Base-by-base conservation (phyloP, 106 monocot species). In the Allium cepa region DNA sequence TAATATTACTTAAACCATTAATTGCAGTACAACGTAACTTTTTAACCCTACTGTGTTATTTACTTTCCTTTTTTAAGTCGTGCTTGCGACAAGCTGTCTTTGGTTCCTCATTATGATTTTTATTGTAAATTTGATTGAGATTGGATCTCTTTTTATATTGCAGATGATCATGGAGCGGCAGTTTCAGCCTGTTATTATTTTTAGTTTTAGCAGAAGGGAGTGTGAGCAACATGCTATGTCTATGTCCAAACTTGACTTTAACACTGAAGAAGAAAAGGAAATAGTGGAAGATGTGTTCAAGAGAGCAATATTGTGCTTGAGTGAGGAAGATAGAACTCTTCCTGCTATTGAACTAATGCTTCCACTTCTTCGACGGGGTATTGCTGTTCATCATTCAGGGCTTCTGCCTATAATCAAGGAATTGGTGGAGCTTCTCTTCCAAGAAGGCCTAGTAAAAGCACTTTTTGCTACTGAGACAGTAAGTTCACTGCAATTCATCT, bases 391-490 rank as follows among this genome's bases (percentile, higher is more conserved):
- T 61, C 99, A 99, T 85, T 99, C 99, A 62, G 99, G 99, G 18
- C 79, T 99, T 65, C 93, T 99, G 56, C 99, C 99, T 26, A 83
- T 99, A 68, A 87, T 99, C 59, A 99, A 99, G 77, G 99, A 99
- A 73, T 71, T 99, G 63, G 99, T 99, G 62, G 99, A 99, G 69
- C 87, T 99, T 67, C 93, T 99, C 47, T 99, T 99, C 59, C 99
- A 99, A 74, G 99, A 99, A 83, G 99, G 99, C 50, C 93, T 93
- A 79, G 99, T 99, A 6, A 99, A 99, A 76, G 99, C 99, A 17
- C 93, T 99, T 69, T 99, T 99, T 87, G 99, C 99, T 27, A 99
- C 99, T 70, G 99, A 99, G 79, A 99, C 99, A 53, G 99, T 99
- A 85, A 62, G 81, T 47, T 66, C 66, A 36, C 17, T 53, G 17